These are phyloP conservation scores for Cinnamomum chago DNA, from an alignment of 164 flowering plant species.

Conservation along the genomic window DNA sequence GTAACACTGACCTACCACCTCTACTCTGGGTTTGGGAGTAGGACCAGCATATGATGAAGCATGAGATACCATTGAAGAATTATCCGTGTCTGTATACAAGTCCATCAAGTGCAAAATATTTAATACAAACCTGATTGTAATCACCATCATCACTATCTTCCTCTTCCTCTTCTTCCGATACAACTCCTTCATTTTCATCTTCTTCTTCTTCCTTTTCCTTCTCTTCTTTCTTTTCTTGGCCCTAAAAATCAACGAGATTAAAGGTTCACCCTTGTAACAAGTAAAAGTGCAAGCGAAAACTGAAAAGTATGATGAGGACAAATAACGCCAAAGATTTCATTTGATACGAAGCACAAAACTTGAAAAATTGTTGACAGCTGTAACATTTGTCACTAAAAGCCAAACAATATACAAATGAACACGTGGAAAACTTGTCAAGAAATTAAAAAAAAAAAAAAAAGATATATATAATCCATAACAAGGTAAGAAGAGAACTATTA, in stretches of 20 bases:
- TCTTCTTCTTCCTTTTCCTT: slow-evolving; percentile 34
- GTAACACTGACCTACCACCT: neutral
- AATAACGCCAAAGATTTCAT: neutral
- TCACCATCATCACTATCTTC: slow-evolving; percentile 49
- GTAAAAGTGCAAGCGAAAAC: too few species aligned
- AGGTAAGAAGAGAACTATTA: neutral
- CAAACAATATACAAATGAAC: neutral
- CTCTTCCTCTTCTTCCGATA: slow-evolving; percentile 25
- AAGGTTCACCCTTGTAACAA: neutral
- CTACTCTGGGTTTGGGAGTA: neutral
- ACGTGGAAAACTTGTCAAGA: neutral
- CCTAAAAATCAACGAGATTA: slow-evolving; percentile 15
- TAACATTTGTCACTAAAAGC: neutral
- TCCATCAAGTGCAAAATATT: neutral
- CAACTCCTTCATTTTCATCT: slow-evolving; percentile 35
- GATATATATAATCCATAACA: neutral
- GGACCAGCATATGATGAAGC: neutral
- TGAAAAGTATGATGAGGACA: neutral
- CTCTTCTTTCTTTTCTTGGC: slow-evolving; percentile 21
- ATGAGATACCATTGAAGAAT: neutral
- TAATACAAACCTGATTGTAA: slow-evolving; percentile 40
- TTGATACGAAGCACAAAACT: neutral
- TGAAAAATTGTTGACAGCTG: neutral
- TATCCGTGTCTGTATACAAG: neutral
- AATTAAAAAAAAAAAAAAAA: too few species aligned